Conservation (phyloP, 2,329 filamentous ascomycete species). For the Drechslera avenae region DNA sequence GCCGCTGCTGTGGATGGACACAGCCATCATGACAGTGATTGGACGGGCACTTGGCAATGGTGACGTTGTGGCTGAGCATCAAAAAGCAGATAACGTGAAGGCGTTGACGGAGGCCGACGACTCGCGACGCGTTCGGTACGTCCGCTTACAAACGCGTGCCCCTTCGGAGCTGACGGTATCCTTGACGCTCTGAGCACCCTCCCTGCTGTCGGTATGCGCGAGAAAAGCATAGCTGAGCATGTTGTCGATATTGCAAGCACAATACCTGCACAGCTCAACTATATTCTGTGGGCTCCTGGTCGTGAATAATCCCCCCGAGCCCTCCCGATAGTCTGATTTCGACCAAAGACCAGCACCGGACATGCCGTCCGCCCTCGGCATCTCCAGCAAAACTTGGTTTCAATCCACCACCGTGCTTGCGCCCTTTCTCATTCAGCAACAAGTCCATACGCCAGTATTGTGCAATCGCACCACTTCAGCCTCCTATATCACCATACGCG, state of each 20-base stretch:
- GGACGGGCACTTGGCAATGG: background rate
- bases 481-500: no score
- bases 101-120: background rate
- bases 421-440: background rate
- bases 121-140: slow-evolving; percentile 1
- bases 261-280: no score
- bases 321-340: no score
- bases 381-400: no score
- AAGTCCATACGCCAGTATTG: background rate
- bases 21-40: background rate
- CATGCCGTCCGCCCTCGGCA: no score
- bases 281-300: no score
- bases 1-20: background rate
- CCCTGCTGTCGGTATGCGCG: background rate
- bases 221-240: no score
- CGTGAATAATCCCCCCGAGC: no score
- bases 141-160: background rate
- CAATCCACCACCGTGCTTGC: no score
- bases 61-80: slow-evolving; percentile 5
- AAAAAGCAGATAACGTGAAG: slow-evolving; percentile 10
- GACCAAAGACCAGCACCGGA: no score
- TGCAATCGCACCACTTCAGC: background rate
- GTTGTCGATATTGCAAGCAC: no score
- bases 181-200: background rate
- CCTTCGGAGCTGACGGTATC: background rate